Base-by-base conservation (phyloP, 805 yeast species). In the Pichia exigua region DNA sequence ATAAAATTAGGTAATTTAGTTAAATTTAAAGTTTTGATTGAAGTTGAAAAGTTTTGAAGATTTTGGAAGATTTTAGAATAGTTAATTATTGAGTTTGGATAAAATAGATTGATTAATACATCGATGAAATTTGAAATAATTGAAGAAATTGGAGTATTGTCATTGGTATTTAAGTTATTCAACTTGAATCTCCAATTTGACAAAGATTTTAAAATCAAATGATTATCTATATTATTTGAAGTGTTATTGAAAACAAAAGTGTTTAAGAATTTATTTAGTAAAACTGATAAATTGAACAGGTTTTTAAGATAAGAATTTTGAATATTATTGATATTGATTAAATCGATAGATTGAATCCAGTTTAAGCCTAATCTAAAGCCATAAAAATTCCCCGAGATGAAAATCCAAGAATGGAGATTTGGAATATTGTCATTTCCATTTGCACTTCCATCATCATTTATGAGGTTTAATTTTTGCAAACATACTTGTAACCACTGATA, bases 401-500 rank as follows among this genome's bases (percentile, higher is more conserved):
- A 65, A 4, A 66, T 45, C n/a, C 54, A 48, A 45, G 39, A 35
- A 7, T 35, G 10, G n/a, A 35, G 8, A 35, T 17, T 35, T 8
- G 20, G 17, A 32, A 15, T 8, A 17, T 32, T 32, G 4, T 3
- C 11, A 32, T 13, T 15, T 26, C 9, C 28, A 26, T 5, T 26
- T 26, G 28, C 18, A 17, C 17, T 32, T 3, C 8, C 11, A n/a
- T n/a, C n/a, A n/a, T n/a, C n/a, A 8, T n/a, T 35, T 35, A 35
- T 17, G 4, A 10, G 17, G 12, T 35, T 35, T 35, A 35, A 59
- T 18, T 58, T 49, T 41, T 57, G 57, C 41, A 56, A 60, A 9
- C 65, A 64, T 22, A 56, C 39, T 42, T 60, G 55, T 26, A 66
- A 49, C 61, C 62, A 60, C 44, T 57, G 58, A 39, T 62, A 64